Percentiles rank a stretch among this genome's conserved stretches.
phyloP scores from a whole-genome alignment of 768 basidiomycete species.

The Mycena epipterygia region DNA sequence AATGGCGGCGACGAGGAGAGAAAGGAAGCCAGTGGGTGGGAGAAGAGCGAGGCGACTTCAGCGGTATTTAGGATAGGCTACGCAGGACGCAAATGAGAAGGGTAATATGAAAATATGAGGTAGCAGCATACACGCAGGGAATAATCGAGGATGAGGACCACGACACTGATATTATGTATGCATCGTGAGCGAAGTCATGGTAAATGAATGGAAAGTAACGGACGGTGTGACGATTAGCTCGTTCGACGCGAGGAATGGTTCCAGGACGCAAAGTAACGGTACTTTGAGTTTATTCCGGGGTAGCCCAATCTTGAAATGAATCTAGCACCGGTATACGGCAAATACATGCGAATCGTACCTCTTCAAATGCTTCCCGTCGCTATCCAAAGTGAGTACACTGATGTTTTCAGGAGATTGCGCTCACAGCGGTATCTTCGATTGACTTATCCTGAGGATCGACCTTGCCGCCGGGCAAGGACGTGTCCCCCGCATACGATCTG shows the following conservation, averaged over 20 bases:
- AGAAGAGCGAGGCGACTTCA: conserved; percentile 88
- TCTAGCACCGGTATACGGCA: not conserved
- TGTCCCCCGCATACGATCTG: conserved; percentile 87
- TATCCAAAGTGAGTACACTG: conserved; percentile 42
- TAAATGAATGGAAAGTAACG: conserved; percentile 44
- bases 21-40: conserved; percentile 85
- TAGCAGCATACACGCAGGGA: conserved; percentile 68
- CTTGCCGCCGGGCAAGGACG: conserved; percentile 89
- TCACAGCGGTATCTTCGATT: conserved; percentile 66
- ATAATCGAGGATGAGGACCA: conserved; percentile 87
- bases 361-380: conserved; percentile 92
- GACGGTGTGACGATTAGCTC: conserved; percentile 88
- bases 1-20: conserved; percentile 56
- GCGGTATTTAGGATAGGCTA: conserved; percentile 85
- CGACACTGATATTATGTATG: conserved; percentile 66
- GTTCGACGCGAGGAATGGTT: conserved; percentile 83
- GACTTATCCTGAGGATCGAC: conserved; percentile 76
- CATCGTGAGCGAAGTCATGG: not conserved
- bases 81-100: not conserved
- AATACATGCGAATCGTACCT: conserved; percentile 62
- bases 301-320: conserved; percentile 77
- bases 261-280: conserved; percentile 82
- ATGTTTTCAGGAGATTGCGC: not conserved
- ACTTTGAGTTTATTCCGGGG: conserved; percentile 77
- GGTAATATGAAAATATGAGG: not conserved